Evolutionary conservation across 176 grass and related monocot genomes (phyloP).

Genomic region (Poa annua): DNA sequence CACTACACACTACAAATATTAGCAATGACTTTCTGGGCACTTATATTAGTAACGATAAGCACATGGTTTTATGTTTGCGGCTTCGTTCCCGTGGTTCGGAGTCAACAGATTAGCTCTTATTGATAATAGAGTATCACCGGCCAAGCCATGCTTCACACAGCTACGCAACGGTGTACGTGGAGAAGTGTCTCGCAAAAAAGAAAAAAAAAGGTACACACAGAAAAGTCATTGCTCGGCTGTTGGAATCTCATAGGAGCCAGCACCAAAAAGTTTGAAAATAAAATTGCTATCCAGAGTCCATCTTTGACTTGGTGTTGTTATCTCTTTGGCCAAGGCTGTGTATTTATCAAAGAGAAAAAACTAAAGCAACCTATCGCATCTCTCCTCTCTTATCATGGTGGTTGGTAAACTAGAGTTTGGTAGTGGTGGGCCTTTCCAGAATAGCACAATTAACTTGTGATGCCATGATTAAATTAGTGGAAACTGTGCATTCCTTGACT

Average conservation of each 20-base stretch:
- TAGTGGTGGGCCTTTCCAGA: slow-evolving; percentile 18
- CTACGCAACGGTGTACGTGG: not conserved
- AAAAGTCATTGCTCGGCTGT: not conserved
- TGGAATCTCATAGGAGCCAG: not conserved
- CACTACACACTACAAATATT: not conserved
- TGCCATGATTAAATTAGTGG: not conserved
- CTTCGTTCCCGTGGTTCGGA: not conserved
- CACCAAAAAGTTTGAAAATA: slow-evolving; percentile 25
- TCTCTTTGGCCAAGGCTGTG: slow-evolving; percentile 14
- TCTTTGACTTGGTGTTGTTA: slow-evolving; percentile 36
- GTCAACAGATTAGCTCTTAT: not conserved
- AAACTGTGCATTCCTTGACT: not conserved
- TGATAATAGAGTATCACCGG: not conserved
- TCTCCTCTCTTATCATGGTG: slow-evolving; percentile 51
- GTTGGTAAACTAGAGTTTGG: slow-evolving; percentile 27
- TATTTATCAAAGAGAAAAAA: slow-evolving; percentile 51
- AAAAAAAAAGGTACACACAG: not conserved
- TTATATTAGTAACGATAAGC: slow-evolving; percentile 22
- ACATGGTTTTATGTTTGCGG: slow-evolving; percentile 19
- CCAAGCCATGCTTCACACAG: not conserved
- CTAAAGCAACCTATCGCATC: slow-evolving; percentile 48
- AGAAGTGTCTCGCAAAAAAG: no score
- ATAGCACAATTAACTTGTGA: slow-evolving; percentile 1
- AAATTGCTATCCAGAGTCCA: not conserved
- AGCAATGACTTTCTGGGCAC: not conserved